phyloP scores from a whole-genome alignment of 2,329 filamentous ascomycete species.

The Aspergillus piperis region DNA sequence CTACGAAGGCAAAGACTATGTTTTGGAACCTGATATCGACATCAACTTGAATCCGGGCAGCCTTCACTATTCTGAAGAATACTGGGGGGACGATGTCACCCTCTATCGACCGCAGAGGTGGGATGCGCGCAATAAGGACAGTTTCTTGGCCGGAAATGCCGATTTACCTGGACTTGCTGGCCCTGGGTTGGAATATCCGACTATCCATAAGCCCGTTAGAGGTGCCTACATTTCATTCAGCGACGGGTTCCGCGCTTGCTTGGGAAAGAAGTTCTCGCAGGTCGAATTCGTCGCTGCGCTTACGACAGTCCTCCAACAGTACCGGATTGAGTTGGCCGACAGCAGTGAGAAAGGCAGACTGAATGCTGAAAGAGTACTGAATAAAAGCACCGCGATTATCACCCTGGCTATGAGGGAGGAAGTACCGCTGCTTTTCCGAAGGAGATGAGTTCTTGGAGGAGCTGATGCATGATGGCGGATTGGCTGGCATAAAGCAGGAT shows the following conservation, averaged over 20 bases:
- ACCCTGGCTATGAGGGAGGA: constrained; percentile 21
- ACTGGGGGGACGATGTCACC: constrained; percentile 23
- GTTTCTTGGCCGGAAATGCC: constrained; percentile 23
- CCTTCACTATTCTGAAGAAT: constrained; percentile 24
- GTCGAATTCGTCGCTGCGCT: constrained; percentile 26
- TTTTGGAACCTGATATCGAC: constrained; percentile 17
- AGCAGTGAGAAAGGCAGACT: not conserved
- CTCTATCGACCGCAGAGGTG: constrained; percentile 23
- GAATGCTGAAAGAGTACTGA: constrained; percentile 13
- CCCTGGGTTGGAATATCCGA: constrained; percentile 22
- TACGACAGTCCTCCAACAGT: constrained; percentile 18
- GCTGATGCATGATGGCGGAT: not conserved
- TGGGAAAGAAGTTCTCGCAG: constrained; percentile 30
- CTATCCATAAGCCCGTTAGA: constrained; percentile 23
- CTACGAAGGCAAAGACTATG: constrained; percentile 15
- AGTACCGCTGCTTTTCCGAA: constrained; percentile 19
- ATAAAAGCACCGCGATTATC: constrained; percentile 15
- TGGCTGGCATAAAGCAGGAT: not conserved
- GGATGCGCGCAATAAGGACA: constrained; percentile 23
- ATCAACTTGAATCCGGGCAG: constrained; percentile 19
- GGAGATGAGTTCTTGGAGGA: not conserved
- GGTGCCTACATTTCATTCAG: constrained; percentile 28
- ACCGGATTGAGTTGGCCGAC: constrained; percentile 18
- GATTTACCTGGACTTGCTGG: constrained; percentile 15
- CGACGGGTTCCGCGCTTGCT: constrained; percentile 24